Evolutionary conservation across 306 rosid species (phyloP), one percentile per base, ranked within the genome.

Genomic region (Quercus cerris): DNA sequence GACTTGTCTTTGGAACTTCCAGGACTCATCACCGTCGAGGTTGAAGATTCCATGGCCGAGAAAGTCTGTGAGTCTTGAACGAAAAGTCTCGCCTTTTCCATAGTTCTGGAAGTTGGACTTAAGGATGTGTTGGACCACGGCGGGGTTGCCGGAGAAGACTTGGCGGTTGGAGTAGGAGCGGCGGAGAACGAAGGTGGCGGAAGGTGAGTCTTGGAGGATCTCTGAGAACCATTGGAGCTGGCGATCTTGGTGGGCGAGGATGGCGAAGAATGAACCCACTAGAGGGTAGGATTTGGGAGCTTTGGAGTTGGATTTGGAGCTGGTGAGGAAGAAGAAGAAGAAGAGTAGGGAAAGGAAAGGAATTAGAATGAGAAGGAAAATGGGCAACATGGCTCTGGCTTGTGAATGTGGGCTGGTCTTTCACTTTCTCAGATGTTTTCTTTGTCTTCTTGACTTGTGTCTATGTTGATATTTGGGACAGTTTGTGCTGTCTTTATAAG

Each of bases 31-130:
- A 5, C 91, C 92, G 58, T 91, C 88, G 10, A 82, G 75, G 74
- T 64, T 85, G 85, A 94, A 91, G 81, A 91, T 91, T 0, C 95
- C 97, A 22, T 77, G 41, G 11, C 97, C 96, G 64, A 94, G 94
- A 56, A 94, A 87, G 28, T 92, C 96, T 0, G 70, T n/a, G 30
- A 89, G 56, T 8, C 79, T 46, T 2, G 23, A 25, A 19, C 77
- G 31, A 5, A 76, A 15, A 12, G 46, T 5, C 2, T 15, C 38
- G 54, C 97, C 94, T 9, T 94, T 94, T 1, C 35, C 78, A 83
- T 90, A 94, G 67, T 31, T 35, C 4, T 83, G 83, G 85, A 92
- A 94, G 66, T 84, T 75, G 67, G 89, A 76, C 73, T 88, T 90
- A 82, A 94, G 97, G 35, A 94, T 84, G 75, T 90, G 93, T 0